Evolutionary conservation across 257 asterid species (phyloP), one percentile per base, ranked within the genome.

Genomic region (Solanum megistacrolobum): DNA sequence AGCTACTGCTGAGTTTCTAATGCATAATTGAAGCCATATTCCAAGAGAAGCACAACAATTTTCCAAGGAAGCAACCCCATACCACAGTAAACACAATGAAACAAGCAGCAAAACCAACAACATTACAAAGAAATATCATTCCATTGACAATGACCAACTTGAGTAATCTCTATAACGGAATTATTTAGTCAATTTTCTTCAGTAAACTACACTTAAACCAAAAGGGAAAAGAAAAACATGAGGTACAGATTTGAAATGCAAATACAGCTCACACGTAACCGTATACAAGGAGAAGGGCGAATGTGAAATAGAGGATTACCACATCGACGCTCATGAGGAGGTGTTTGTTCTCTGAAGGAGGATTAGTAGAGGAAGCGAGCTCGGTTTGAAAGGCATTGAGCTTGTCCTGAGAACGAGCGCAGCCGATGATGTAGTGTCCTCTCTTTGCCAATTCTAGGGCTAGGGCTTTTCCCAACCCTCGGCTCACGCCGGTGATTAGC

Each of bases 381-480:
- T 97, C 99, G 39, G 96, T 69, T 68, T 93, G 95, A 55, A 97
- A 95, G 60, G 98, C 87, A 23, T 93, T 81, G 74, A 96, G 96
- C 89, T 93, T 92, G 2, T 96, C 99, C 87, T 89, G 89, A 65
- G 98, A 89, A 89, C 99, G 98, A 52, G 98, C 92, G 94, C 99
- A 97, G 85, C 99, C 99, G 69, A 97, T 93, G 85, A 97, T 91
- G 79, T 93, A 90, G 93, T 97, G 98, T 29, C 98, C 99, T 83
- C 93, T 94, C 92, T 89, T 97, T 25, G 98, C 98, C 89, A 97
- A 36, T 90, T 96, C 98, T 39, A 96, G 83, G 2, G 98, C 99
- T 86, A 97, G 96, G 88, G 98, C 96, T 93, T 88, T 96, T 46
- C 99, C 99, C 3, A 97, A 92, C 18, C 99, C 99, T 86, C 98